Conservation (phyloP, 73 alveolate genomes). For the Tetrahymena elliotti region DNA sequence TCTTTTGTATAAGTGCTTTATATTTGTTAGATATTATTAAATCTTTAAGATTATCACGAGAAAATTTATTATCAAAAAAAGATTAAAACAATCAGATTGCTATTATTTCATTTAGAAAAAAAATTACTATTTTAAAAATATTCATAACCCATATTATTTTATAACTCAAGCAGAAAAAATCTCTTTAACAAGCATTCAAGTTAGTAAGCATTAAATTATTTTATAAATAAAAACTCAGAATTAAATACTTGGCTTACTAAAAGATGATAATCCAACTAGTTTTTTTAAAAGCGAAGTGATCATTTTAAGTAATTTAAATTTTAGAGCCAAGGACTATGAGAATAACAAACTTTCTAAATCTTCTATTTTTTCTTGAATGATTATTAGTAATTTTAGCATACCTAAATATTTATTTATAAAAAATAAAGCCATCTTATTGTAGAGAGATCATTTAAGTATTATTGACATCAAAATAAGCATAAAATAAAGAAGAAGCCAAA, state of each 20-base stretch:
- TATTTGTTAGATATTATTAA: neutral
- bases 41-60: neutral
- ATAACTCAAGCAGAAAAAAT: neutral
- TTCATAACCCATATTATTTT: neutral
- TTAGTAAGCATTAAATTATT: neutral
- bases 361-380: neutral
- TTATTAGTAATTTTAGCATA: neutral
- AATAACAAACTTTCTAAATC: too few relatives aligned
- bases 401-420: neutral
- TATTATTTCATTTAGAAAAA: neutral
- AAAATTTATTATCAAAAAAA: neutral
- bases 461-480: neutral
- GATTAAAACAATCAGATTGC: neutral
- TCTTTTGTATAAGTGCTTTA: neutral
- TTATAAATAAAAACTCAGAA: too few relatives aligned
- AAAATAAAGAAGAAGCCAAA: neutral
- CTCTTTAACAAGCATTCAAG: neutral
- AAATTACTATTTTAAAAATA: neutral
- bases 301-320: too few relatives aligned
- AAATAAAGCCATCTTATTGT: neutral
- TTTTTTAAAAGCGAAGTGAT: too few relatives aligned
- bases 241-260: neutral
- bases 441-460: neutral
- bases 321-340: too few relatives aligned
- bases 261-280: too few relatives aligned